Conservation (phyloP, 805 yeast genomes). For the Wickerhamiella parazyma region DNA sequence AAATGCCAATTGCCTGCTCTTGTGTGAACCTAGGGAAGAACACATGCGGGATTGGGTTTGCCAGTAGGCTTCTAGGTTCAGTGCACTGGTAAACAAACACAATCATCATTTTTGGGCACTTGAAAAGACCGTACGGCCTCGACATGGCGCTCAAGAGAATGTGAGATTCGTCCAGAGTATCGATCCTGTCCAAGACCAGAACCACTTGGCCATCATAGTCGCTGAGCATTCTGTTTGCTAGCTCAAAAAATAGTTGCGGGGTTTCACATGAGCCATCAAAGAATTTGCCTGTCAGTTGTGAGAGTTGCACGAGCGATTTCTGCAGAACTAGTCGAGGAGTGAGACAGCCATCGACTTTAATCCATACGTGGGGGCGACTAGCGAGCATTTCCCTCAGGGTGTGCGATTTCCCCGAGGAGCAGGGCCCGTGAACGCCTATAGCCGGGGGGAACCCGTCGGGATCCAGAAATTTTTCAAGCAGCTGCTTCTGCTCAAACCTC, state of each 20-base stretch:
- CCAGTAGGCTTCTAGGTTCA: slow-evolving; percentile 31
- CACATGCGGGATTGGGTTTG: slow-evolving; percentile 33
- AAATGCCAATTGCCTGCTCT: slow-evolving; percentile 28
- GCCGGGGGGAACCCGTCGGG: slow-evolving; percentile 25
- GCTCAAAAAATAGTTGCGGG: slow-evolving; percentile 31
- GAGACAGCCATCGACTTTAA: slow-evolving; percentile 37
- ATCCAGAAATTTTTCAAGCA: slow-evolving; percentile 26
- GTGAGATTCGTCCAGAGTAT: slow-evolving; percentile 33
- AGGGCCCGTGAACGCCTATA: slow-evolving; percentile 36
- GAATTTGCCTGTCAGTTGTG: slow-evolving; percentile 22
- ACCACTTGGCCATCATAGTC: slow-evolving; percentile 31
- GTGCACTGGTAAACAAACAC: slow-evolving; percentile 33
- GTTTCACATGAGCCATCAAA: slow-evolving; percentile 28
- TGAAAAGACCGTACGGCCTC: slow-evolving; percentile 31
- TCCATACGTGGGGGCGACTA: slow-evolving; percentile 22
- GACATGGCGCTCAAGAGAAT: slow-evolving; percentile 32
- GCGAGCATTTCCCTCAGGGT: slow-evolving; percentile 27
- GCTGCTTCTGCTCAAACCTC: slow-evolving; percentile 23
- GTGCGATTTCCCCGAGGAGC: slow-evolving; percentile 36
- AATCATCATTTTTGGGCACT: slow-evolving; percentile 28
- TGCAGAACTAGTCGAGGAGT: slow-evolving; percentile 37
- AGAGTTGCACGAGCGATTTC: slow-evolving; percentile 30
- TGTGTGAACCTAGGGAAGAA: slow-evolving; percentile 32
- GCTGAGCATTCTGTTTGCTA: slow-evolving; percentile 27
- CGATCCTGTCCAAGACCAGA: slow-evolving; percentile 39